A percentile compares a stretch with the other conserved stretches of the same genome.
Conservation (phyloP, 1,139 yeast species). For the Pichia sorboxylosa region DNA sequence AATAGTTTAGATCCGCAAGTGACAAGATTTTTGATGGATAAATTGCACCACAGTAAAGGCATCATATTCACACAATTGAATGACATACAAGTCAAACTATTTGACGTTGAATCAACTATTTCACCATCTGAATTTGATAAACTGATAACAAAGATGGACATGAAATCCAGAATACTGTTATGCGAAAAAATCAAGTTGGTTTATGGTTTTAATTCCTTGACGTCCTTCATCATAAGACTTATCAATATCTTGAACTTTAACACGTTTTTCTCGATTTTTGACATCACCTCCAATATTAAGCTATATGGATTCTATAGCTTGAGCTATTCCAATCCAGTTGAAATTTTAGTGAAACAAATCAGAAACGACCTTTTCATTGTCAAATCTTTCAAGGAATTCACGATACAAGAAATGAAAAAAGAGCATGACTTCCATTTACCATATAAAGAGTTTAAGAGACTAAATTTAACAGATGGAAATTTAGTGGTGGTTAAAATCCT, state of each 20-base stretch:
- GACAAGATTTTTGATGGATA: conserved; percentile 9
- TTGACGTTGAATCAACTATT: conserved; percentile 20
- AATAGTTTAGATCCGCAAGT: conserved; percentile 5
- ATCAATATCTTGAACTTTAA: conserved; percentile 16
- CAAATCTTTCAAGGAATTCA: conserved; percentile 21
- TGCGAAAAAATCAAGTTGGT: conserved; percentile 21
- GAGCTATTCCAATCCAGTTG: conserved; percentile 19
- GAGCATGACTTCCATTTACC: conserved; percentile 23
- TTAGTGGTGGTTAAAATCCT: conserved; percentile 21
- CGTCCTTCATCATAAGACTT: conserved; percentile 16
- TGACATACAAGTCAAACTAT: conserved; percentile 18
- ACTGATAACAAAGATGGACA: conserved; percentile 10
- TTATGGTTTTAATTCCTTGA: conserved; percentile 16
- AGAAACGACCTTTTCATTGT: conserved; percentile 20
- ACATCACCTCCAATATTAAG: conserved; percentile 21
- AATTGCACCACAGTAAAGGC: conserved; percentile 17
- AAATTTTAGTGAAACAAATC: conserved; percentile 21
- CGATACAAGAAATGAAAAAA: conserved; percentile 21
- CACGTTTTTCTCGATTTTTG: conserved; percentile 20
- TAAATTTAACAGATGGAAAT: conserved; percentile 20
- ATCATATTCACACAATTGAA: conserved; percentile 18
- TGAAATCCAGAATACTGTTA: conserved; percentile 12
- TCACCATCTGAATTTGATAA: conserved; percentile 16
- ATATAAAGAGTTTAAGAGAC: conserved; percentile 20
- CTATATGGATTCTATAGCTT: conserved; percentile 20